Evolutionary conservation across 306 rosid genomes (phyloP), one percentile per base, ranked within the genome.

Genomic region (Fragaria nilgerrensis): DNA sequence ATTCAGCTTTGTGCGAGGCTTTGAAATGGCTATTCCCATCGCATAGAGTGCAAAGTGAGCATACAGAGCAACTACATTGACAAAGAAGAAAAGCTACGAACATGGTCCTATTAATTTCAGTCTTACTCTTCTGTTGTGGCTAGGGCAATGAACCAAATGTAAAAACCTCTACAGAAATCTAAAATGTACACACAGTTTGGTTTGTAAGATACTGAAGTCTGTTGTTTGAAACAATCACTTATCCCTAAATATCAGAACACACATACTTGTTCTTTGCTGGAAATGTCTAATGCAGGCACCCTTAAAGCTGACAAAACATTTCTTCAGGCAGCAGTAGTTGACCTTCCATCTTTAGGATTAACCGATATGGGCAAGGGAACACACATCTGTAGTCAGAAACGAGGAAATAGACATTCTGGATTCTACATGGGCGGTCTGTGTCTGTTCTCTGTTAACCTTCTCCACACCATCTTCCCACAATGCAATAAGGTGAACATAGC

Each of bases 391-490:
- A 36, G 4, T 73, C 6, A 47, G 41, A 29, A 56, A 56, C 3
- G 11, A 34, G 49, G 45, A 68, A 77, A 62, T 62, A 69, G 78
- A 73, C 48, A 76, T 75, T 56, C 70, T 16, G 64, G 53, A 63
- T 27, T 75, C 82, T 79, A 84, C 37, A 76, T 82, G 48, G 61
- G 82, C 11, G 63, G 84, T 81, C 89, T 78, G 74, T 77, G 84
- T 75, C 58, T 85, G 71, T 72, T 86, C 82, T 92, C 97, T 32
- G 82, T 84, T 83, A 94, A 77, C 80, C 93, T 88, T 82, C 92
- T 89, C 96, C 97, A 90, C 64, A 88, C 97, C 90, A 92, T 88
- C 88, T 85, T 89, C 74, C 96, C 97, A 75, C 96, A 92, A 76
- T 87, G 88, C 79, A 85, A 70, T 74, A 92, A 80, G 41, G 90